Base-by-base conservation (phyloP, 306 rosid species). In the Cucurbita maxima region DNA sequence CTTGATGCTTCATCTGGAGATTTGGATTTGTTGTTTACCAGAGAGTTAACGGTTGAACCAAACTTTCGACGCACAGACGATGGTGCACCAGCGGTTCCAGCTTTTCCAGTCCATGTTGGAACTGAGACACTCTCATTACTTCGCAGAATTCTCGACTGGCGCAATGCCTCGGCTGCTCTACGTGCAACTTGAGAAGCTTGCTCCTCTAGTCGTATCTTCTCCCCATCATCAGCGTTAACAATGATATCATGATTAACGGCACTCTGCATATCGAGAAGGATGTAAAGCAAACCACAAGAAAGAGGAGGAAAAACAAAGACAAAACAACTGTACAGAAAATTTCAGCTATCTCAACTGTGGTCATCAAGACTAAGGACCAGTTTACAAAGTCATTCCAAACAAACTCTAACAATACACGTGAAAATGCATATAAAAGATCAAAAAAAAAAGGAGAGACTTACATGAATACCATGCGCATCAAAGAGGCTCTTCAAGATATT, bases 31-130 rank as follows among this genome's bases (percentile, higher is more conserved):
- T 54, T 83, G 78, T 73, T 72, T 84, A 89, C 78, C 82, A 70
- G 86, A 77, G 90, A 36, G 76, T 86, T 94, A 80, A 83, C 83
- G 13, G 96, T 76, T 63, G 97, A 90, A 75, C 97, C 98, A 34
- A 94, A 94, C 80, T 91, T 90, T 79, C 76, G 84, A 57, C 81
- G 82, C 57, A 84, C 79, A 72, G 91, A 82, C 38, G 95, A 84
- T 6, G 98, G 97, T 78, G 96, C 97, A 40, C 97, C 98, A 18
- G 98, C 98, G 72, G 88, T 38, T 76, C 98, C 98, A 34, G 97
- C 89, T 82, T 84, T 94, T 73, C 97, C 98, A 7, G 98, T 91
- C 98, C 98, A 89, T 79, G 98, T 94, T 18, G 98, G 98, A 81
- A 91, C 82, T 10, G 95, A 83, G 59, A 94, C 11, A 68, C 90